Evolutionary conservation across 2,329 filamentous ascomycete species (phyloP).

Genomic region (Claviceps sp.): DNA sequence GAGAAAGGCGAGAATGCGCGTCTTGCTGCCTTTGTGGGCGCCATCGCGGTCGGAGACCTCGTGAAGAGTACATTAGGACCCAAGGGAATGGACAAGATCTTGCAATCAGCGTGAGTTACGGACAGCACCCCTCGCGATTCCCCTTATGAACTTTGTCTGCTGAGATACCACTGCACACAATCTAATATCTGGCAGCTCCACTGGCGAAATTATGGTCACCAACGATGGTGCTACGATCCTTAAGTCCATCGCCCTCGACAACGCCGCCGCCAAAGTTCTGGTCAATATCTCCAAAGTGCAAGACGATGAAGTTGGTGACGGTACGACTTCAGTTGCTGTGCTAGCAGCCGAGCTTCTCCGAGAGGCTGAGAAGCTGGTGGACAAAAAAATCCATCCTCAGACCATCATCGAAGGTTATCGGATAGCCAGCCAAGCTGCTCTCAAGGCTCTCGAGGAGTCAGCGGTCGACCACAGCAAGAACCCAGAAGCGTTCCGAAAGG

Average conservation of each 20-base stretch:
- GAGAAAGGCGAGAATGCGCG: conserved; percentile 99
- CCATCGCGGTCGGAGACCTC: conserved; percentile 92
- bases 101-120: conserved; percentile 72
- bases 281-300: conserved; percentile 99
- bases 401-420: conserved; percentile 98
- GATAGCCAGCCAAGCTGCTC: conserved; percentile 84
- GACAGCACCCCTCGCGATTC: conserved; percentile 2
- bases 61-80: conserved; percentile 96
- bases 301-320: conserved; percentile 96
- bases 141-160: background rate
- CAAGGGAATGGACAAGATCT: conserved; percentile 98
- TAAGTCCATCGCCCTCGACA: conserved; percentile 96
- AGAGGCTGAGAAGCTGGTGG: conserved; percentile 92
- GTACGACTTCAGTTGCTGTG: conserved; percentile 94
- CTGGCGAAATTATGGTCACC: conserved; percentile 93
- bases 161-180: conserved; percentile 4
- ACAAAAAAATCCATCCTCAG: conserved; percentile 98
- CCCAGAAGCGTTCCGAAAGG: conserved; percentile 71
- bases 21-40: conserved; percentile 94
- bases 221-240: conserved; percentile 98
- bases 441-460: conserved; percentile 68
- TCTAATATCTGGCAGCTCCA: conserved; percentile 47
- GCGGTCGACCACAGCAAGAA: conserved; percentile 85
- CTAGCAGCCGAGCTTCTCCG: conserved; percentile 87
- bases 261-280: conserved; percentile 92